Evolutionary conservation across 2,329 filamentous ascomycete genomes (phyloP).

Genomic region (Domatiomyces catenatus): DNA sequence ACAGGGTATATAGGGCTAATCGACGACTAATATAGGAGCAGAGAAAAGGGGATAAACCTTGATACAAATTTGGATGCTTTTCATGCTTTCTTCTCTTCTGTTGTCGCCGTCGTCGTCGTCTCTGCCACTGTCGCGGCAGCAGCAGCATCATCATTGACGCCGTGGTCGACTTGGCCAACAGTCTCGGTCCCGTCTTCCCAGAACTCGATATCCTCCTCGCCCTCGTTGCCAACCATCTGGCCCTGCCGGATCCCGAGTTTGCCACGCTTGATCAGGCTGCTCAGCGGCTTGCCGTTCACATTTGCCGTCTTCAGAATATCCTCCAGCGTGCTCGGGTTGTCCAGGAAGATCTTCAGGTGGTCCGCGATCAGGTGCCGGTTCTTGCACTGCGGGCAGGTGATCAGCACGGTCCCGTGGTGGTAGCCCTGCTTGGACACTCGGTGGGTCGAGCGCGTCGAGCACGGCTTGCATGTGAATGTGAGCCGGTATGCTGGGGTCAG

Average conservation of each 20-base stretch:
- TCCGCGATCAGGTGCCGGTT: constrained; percentile 86
- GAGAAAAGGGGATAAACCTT: too few relatives aligned
- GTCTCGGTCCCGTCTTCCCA: constrained; percentile 58
- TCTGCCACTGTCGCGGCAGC: too few relatives aligned
- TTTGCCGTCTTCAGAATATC: constrained; percentile 25
- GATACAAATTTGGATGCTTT: neutral
- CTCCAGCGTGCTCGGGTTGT: constrained; percentile 28
- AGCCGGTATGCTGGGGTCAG: constrained; percentile 53
- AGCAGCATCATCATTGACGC: neutral
- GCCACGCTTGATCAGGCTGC: constrained; percentile 51
- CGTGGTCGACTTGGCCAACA: neutral
- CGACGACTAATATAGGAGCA: too few relatives aligned
- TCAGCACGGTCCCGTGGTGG: constrained; percentile 74
- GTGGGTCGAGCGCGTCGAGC: constrained; percentile 65
- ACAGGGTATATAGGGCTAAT: too few relatives aligned
- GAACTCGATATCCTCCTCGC: constrained; percentile 80
- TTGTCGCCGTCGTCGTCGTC: neutral
- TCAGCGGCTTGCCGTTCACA: constrained; percentile 47
- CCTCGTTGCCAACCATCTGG: constrained; percentile 34
- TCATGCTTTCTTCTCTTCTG: neutral
- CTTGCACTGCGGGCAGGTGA: constrained; percentile 72
- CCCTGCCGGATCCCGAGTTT: constrained; percentile 52
- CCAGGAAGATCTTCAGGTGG: constrained; percentile 51
- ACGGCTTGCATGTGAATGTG: constrained; percentile 85
- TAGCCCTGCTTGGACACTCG: constrained; percentile 87